Base-by-base conservation (phyloP, 106 monocot species). In the Xerophyta viscosa region DNA sequence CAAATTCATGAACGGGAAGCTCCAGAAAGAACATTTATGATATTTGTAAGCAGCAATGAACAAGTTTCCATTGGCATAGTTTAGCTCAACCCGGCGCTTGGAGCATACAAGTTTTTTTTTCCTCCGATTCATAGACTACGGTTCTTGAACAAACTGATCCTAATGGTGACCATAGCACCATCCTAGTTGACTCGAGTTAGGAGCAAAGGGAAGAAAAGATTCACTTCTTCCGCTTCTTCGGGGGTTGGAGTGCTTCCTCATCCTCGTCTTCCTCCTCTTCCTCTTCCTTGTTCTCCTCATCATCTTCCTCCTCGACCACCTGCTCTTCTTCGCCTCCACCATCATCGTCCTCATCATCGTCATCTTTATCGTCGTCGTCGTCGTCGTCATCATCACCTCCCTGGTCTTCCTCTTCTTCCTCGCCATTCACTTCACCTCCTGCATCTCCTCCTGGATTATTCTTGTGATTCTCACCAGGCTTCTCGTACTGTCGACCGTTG, bases 381-480 rank as follows among this genome's bases (percentile, higher is more conserved):
- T 59, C 48, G 0, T 62, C 70, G 3, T 30, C 47, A 2, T 63
- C 56, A 17, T 56, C 43, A 1, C 53, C 60, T 7, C 45, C 71
- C 6, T 54, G 48, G 13, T 63, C 60, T 27, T 47, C 56, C 48
- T 57, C 66, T 37, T 62, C 61, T 0, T 47, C 62, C 27, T 70
- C 70, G 14, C 70, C 70, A 41, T 70, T 63, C 39, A 55, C 70
- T 8, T 70, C 54, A 0, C 61, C 62, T 14, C 56, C 62, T 1
- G 56, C 63, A 51, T 50, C 50, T 27, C 63, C 63, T 1, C 54
- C 62, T 20, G 66, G 31, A 13, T 14, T 24, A 20, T 58, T 67
- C 48, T 67, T 67, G 57, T 21, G 27, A 17, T 27, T 58, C 6
- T 67, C 39, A 27, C 50, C 57, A 48, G 66, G 66, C 3, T 67